Percentiles rank a stretch among this genome's conserved stretches.
phyloP scores from a whole-genome alignment of 2,329 filamentous ascomycete genomes.

The Phaeosphaeriaceae sp. region DNA sequence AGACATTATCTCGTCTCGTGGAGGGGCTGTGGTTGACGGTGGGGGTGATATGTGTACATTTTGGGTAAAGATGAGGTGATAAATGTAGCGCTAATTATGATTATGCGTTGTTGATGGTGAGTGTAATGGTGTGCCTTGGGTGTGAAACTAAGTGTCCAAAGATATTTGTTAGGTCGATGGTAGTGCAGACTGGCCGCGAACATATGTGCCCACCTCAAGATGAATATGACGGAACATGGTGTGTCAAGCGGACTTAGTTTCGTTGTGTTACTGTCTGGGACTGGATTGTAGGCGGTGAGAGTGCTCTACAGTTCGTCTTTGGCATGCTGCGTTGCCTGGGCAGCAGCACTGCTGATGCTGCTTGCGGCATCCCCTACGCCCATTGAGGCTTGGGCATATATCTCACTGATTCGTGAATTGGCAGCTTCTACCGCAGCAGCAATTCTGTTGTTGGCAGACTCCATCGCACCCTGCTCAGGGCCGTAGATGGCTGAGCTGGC shows the following conservation, averaged over 20 bases:
- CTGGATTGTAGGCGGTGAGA: background rate
- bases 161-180: no score
- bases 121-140: background rate
- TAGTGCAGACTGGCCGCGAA: no score
- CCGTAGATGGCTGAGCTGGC: constrained; percentile 57
- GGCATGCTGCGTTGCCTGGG: constrained; percentile 51
- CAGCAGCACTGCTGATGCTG: constrained; percentile 46
- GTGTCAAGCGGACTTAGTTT: no score
- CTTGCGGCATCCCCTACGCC: constrained; percentile 57
- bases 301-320: constrained; percentile 60
- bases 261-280: no score
- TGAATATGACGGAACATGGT: no score
- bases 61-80: background rate
- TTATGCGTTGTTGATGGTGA: background rate
- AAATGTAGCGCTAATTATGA: background rate
- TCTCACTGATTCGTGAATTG: constrained; percentile 49
- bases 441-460: constrained; percentile 52
- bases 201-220: no score
- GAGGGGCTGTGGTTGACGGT: background rate
- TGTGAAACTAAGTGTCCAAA: background rate
- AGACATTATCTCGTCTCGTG: constrained; percentile 8
- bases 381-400: constrained; percentile 45
- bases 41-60: background rate
- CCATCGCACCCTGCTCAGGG: constrained; percentile 53
- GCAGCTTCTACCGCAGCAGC: constrained; percentile 53